Percentiles rank a stretch among this genome's conserved stretches.
Conservation (phyloP, 2,329 filamentous ascomycete species). For the Podosphaera aphanis region DNA sequence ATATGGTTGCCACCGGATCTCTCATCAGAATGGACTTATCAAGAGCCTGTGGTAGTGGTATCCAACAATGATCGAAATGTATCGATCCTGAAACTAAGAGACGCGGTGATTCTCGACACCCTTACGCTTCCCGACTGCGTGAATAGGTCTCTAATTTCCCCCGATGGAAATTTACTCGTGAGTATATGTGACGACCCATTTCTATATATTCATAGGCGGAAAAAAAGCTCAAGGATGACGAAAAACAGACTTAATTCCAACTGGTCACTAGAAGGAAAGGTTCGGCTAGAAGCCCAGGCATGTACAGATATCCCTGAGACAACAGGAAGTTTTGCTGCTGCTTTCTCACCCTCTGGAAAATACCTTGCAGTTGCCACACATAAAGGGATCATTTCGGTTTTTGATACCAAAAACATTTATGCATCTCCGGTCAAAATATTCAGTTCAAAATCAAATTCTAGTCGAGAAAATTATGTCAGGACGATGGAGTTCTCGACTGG, state of each 20-base stretch:
- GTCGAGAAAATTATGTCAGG: constrained; percentile 44
- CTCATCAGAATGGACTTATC: constrained; percentile 20
- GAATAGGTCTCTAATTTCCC: constrained; percentile 86
- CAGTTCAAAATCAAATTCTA: constrained; percentile 34
- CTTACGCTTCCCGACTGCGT: constrained; percentile 63
- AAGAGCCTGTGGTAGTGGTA: constrained; percentile 40
- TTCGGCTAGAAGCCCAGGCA: constrained; percentile 34
- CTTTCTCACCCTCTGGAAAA: constrained; percentile 48
- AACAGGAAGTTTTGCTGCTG: constrained; percentile 53
- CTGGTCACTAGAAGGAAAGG: constrained; percentile 28
- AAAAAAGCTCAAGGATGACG: constrained; percentile 2
- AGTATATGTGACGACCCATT: constrained; percentile 74
- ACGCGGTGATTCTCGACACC: constrained; percentile 42
- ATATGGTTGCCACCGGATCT: constrained; percentile 28
- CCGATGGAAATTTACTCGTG: constrained; percentile 56
- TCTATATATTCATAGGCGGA: constrained; percentile 56
- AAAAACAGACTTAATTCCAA: constrained; percentile 5
- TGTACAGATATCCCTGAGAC: constrained; percentile 29
- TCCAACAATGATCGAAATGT: constrained; percentile 86
- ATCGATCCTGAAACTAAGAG: constrained; percentile 53
- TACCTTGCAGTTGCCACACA: constrained; percentile 60
- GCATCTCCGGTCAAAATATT: constrained; percentile 54
- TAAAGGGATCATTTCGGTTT: constrained; percentile 56
- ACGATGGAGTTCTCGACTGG: constrained; percentile 83
- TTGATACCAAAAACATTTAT: constrained; percentile 30